Evolutionary conservation across 371 early-diverging fungal genomes (phyloP), one percentile per base, ranked within the genome.

Genomic region (Rhizopus sp.): DNA sequence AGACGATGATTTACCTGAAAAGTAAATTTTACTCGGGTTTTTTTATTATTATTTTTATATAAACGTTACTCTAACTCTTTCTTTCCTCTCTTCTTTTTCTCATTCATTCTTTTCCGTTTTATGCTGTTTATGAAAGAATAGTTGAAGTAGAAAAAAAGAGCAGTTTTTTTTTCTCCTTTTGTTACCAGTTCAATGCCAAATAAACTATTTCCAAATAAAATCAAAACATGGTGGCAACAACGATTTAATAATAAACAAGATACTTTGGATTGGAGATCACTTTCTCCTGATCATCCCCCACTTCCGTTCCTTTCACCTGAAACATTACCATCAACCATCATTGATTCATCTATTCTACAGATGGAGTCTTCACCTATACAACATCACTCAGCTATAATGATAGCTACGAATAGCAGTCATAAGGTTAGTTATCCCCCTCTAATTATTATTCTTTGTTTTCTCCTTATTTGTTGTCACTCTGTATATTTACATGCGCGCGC

Each of bases 281-380:
- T 66, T 12, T 66, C 66, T 54, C 66, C 66, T 54, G 50, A 66
- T 46, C 57, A 50, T 39, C 66, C 66, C 1, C 66, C 66, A 40
- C 47, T 66, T 9, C 66, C 66, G 37, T 55, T 60, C 39, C 50
- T 66, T 17, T 16, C 53, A 47, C 35, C 55, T 8, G 58, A 66
- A 7, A 55, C 46, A 23, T 1, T 46, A 29, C 23, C 23, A 23
- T 23, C 23, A 23, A 23, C 23, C 23, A 23, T 23, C 2, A 23
- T 23, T 23, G 23, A 23, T 23, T 7, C 17, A 5, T n/a, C 42
- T 29, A 23, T 8, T 9, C 0, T 12, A 29, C 46, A 23, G 9
- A 46, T 29, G 7, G 46, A 46, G 17, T 46, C 46, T 7, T 9
- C 46, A 46, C 46, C 46, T 46, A 23, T 46, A 9, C 46, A 46